Evolutionary conservation across 345 rosid species (phyloP), one percentile per base, ranked within the genome.

Genomic region (Citrus sp.): DNA sequence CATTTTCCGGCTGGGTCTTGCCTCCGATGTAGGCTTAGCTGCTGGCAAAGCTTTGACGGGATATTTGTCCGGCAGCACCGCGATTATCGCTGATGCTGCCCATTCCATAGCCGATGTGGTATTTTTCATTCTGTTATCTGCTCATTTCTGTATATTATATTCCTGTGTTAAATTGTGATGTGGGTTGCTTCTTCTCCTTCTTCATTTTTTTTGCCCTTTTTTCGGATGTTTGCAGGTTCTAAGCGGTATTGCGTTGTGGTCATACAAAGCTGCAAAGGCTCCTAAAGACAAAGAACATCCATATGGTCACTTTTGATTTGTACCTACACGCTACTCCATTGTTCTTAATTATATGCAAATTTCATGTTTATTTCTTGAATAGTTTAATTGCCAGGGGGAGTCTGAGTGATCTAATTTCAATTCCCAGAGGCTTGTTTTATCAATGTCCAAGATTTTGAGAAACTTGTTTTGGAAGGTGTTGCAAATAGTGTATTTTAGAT

Each of bases 271-370:
- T 80, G 99, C 94, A 25, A 89, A 82, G 68, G 89, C 88, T 87
- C 98, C 99, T 51, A 93, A 87, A 84, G 99, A 93, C 88, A 77
- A 89, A 86, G 94, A 93, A 79, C 97, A 95, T 80, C 99, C 99
- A 35, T 95, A 93, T 86, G 99, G 99, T 95, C 84, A 85, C 87
- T 87, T 83, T 64, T 82, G 79, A 81, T 85, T 28, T 85, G 89
- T 85, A 82, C 84, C 89, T 83, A 77, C 88, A 56, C 74, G 35
- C 79, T 83, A 68, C 89, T 85, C 82, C 73, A 55, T 79, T 77
- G 10, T 54, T 85, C 67, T 77, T 37, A 30, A 18, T 32, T 30
- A 64, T 64, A 4, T 64, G n/a, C 67, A 1, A 30, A 18, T 30
- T 30, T 6, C 7, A 14, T 64, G 67, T 63, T 63, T 30, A 32